Base-by-base conservation (phyloP, 345 rosid species). In the Bruguiera gymnorhiza region DNA sequence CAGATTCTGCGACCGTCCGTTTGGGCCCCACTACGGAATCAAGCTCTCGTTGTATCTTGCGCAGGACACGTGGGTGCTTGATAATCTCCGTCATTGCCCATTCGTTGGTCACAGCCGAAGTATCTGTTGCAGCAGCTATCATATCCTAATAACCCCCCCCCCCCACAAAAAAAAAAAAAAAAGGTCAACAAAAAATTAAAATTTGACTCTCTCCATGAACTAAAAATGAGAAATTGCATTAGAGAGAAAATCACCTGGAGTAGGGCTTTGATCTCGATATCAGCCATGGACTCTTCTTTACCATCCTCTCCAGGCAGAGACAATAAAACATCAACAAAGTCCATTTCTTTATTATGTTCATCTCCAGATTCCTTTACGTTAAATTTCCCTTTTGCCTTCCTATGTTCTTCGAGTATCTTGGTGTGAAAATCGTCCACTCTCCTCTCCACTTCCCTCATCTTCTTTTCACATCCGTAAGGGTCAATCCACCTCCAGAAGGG, bases 11-110 rank as follows among this genome's bases (percentile, higher is more conserved):
- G 23, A 94, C 98, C 93, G 87, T 79, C 2, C 95, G 81, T n/a
- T 83, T 26, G 8, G 67, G 67, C 29, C 98, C 96, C 43, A 94
- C 96, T 0, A 88, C 68, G 6, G 55, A 46, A 58, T 94, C 96
- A 1, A 94, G 88, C 73, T 94, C 98, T 26, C 83, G 71, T 68
- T 94, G 97, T 62, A 94, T 83, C 67, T 82, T 89, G 2, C 39
- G 79, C 37, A 86, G 86, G 73, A 91, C 93, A 70, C 77, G 78
- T 27, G 97, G 97, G 66, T 94, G 89, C 72, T 83, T 89, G 36
- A 94, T 89, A 62, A 87, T 93, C 78, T 94, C 98, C 0, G 96
- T 82, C 98, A 94, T 89, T 46, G 96, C 95, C 98, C 98, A 94
- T 80, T 94, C 98, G 65, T 87, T 91, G 31, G 96, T 94, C 68